phyloP scores from a whole-genome alignment of 306 rosid genomes.

The Acmispon strigosus region DNA sequence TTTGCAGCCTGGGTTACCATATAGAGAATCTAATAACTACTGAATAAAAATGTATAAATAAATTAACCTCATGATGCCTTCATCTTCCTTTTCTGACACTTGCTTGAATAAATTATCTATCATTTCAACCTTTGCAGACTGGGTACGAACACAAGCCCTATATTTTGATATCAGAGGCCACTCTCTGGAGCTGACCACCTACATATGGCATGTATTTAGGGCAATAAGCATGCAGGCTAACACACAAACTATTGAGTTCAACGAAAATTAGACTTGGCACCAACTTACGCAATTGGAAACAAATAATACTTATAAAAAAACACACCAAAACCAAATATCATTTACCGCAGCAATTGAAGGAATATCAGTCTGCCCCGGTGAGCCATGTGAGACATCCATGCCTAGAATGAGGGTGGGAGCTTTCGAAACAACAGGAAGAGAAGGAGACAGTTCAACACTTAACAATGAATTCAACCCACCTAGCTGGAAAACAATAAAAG shows the following conservation, averaged over 20 bases:
- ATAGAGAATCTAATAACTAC: too few relatives aligned
- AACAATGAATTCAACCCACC: slow-evolving; percentile 86
- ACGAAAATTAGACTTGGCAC: neutral
- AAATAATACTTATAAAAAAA: neutral
- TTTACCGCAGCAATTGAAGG: slow-evolving; percentile 95
- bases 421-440: slow-evolving; percentile 77
- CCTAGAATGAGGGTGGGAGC: slow-evolving; percentile 82
- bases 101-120: slow-evolving; percentile 75
- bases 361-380: slow-evolving; percentile 89
- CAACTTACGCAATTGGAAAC: neutral
- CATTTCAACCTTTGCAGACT: slow-evolving; percentile 88
- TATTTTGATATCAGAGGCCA: slow-evolving; percentile 94
- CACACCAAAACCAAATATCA: neutral
- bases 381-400: slow-evolving; percentile 99
- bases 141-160: slow-evolving; percentile 86
- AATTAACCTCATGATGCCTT: slow-evolving; percentile 77
- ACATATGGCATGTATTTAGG: neutral
- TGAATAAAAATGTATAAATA: neutral
- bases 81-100: slow-evolving; percentile 66
- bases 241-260: neutral
- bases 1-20: slow-evolving; percentile 66
- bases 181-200: slow-evolving; percentile 90
- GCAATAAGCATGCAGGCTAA: neutral
- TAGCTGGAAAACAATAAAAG: slow-evolving; percentile 43
- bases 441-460: slow-evolving; percentile 55